These are phyloP conservation scores for Borovskyia barvae DNA, from an alignment of 208 protist genomes.

Conservation along the genomic window DNA sequence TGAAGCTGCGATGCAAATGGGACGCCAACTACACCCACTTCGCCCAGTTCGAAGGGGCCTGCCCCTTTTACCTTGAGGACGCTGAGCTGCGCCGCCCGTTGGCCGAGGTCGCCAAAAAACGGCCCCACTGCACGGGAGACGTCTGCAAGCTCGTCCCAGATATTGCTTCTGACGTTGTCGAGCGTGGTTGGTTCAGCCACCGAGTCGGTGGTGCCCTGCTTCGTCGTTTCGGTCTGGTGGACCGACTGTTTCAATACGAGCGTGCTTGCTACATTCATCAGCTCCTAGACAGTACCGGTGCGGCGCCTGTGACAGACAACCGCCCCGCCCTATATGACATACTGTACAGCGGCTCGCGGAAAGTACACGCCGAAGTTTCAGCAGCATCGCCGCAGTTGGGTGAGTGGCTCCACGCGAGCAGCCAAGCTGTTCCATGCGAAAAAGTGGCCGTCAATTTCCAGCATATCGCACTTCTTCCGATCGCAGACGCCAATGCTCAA, in stretches of 20 bases:
- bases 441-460: slow-evolving; percentile 61
- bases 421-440: slow-evolving; percentile 10
- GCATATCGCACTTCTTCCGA: slow-evolving; percentile 56
- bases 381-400: neutral
- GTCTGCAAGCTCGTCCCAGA: slow-evolving; percentile 38
- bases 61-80: neutral
- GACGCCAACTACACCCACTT: slow-evolving; percentile 65
- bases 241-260: slow-evolving; percentile 62
- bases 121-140: slow-evolving; percentile 24
- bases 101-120: slow-evolving; percentile 28
- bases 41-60: slow-evolving; percentile 17
- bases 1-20: slow-evolving; percentile 39
- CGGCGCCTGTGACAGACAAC: neutral
- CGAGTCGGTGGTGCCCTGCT: slow-evolving; percentile 41
- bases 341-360: slow-evolving; percentile 42
- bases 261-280: slow-evolving; percentile 24
- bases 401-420: slow-evolving; percentile 7
- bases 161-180: slow-evolving; percentile 19
- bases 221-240: slow-evolving; percentile 37
- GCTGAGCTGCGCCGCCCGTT: slow-evolving; percentile 16
- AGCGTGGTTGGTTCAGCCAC: slow-evolving; percentile 51
- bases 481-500: slow-evolving; percentile 40
- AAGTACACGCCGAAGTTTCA: neutral
- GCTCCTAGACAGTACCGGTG: neutral
- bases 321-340: slow-evolving; percentile 36